A percentile compares a stretch with the other conserved stretches of the same genome.
Conservation (phyloP, 208 protist genomes). For the Sergeia podlipaevii region DNA sequence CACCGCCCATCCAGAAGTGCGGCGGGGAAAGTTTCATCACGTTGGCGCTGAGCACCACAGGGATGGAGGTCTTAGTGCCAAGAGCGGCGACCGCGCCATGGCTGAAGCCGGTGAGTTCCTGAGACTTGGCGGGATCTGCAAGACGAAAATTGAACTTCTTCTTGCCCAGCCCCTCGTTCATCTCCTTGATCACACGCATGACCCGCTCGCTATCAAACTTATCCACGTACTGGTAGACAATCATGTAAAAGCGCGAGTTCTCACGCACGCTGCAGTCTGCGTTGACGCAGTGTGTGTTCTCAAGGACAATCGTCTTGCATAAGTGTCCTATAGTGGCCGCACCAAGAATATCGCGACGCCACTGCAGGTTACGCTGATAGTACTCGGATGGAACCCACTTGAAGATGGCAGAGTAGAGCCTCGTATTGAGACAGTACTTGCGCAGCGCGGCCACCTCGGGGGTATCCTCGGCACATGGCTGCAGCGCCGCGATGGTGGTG, state of each 20-base stretch:
- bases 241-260: slow-evolving; percentile 84
- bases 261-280: slow-evolving; percentile 50
- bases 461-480: slow-evolving; percentile 60
- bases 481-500: slow-evolving; percentile 23
- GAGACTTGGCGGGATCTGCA: slow-evolving; percentile 39
- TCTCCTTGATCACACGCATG: slow-evolving; percentile 41
- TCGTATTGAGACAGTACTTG: slow-evolving; percentile 33
- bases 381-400: slow-evolving; percentile 87
- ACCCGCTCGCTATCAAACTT: slow-evolving; percentile 73
- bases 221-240: slow-evolving; percentile 83
- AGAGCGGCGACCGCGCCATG: slow-evolving; percentile 78
- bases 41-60: slow-evolving; percentile 63
- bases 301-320: slow-evolving; percentile 92
- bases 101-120: slow-evolving; percentile 61
- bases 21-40: slow-evolving; percentile 42
- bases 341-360: slow-evolving; percentile 70
- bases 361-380: slow-evolving; percentile 78
- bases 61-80: slow-evolving; percentile 37
- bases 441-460: slow-evolving; percentile 60
- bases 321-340: slow-evolving; percentile 77
- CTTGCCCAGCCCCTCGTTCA: slow-evolving; percentile 80
- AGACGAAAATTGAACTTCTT: slow-evolving; percentile 88
- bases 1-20: slow-evolving; percentile 72
- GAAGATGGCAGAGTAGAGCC: slow-evolving; percentile 58
- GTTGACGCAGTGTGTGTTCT: slow-evolving; percentile 88